phyloP scores from a whole-genome alignment of 768 basidiomycete genomes.

The Rubroboletus pulcherrimus region DNA sequence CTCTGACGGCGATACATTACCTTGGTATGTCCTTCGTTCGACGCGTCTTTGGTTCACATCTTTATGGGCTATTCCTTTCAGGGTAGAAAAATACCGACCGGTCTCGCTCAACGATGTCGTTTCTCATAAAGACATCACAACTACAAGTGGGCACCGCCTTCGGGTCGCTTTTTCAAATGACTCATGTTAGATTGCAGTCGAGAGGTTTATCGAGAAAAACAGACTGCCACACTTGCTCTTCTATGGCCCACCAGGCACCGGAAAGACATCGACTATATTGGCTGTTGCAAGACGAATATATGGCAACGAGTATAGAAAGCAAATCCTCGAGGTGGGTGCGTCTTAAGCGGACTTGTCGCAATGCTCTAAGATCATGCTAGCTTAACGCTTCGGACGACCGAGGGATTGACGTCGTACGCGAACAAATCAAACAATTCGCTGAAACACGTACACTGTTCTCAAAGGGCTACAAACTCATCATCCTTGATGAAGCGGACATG shows the following conservation, averaged over 20 bases:
- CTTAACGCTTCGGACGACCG: constrained; percentile 98
- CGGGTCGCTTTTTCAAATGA: neutral
- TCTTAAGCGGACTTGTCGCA: neutral
- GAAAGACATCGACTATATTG: constrained; percentile 96
- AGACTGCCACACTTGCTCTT: constrained; percentile 92
- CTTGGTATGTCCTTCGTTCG: constrained; percentile 58
- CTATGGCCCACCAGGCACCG: constrained; percentile 97
- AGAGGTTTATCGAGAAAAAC: constrained; percentile 94
- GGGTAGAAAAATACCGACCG: constrained; percentile 98
- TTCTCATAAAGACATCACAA: constrained; percentile 92
- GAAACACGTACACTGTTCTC: constrained; percentile 89
- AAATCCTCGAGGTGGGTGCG: constrained; percentile 80
- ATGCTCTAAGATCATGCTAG: constrained; percentile 37
- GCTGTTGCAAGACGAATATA: constrained; percentile 96
- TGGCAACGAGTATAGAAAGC: constrained; percentile 78
- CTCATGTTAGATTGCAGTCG: constrained; percentile 53
- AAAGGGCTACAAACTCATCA: constrained; percentile 95
- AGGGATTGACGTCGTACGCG: constrained; percentile 97
- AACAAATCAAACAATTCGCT: constrained; percentile 98
- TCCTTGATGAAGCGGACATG: constrained; percentile 99
- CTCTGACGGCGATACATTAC: constrained; percentile 64
- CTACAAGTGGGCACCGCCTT: constrained; percentile 61
- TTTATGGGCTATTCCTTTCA: constrained; percentile 27
- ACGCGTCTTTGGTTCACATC: neutral
- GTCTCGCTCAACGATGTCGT: constrained; percentile 91